Evolutionary conservation across 2,329 filamentous ascomycete genomes (phyloP).

Genomic region (Didymella sp.): DNA sequence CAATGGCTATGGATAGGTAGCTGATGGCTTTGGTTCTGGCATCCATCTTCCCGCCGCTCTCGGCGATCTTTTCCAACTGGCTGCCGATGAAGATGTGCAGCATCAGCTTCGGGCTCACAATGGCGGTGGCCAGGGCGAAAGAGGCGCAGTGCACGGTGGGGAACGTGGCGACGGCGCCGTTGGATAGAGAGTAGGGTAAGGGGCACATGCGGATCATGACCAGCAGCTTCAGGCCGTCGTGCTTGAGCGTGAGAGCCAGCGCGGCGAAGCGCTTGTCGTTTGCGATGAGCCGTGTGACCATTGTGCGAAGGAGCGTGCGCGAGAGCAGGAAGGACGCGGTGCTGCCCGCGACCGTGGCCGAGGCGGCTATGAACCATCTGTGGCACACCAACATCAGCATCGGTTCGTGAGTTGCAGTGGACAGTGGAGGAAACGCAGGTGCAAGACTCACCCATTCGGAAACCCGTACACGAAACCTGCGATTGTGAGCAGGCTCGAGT

Average conservation of each 20-base stretch:
- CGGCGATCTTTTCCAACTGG: constrained; percentile 81
- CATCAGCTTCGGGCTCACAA: constrained; percentile 84
- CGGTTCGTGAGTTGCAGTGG: too few species aligned
- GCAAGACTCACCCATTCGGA: constrained; percentile 68
- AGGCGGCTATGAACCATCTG: constrained; percentile 84
- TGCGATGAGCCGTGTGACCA: constrained; percentile 81
- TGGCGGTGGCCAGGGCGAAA: constrained; percentile 82
- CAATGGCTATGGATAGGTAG: constrained; percentile 79
- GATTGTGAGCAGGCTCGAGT: constrained; percentile 76
- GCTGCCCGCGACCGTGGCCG: constrained; percentile 79
- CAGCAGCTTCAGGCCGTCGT: constrained; percentile 87
- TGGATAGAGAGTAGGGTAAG: constrained; percentile 89
- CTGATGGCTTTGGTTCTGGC: constrained; percentile 78
- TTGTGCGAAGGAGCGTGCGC: constrained; percentile 76
- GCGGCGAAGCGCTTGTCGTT: constrained; percentile 88
- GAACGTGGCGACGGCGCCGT: constrained; percentile 93
- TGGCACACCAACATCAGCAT: background rate
- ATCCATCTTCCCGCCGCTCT: constrained; percentile 84
- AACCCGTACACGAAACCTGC: constrained; percentile 76
- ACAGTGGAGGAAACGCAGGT: too few species aligned
- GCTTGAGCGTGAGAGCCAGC: constrained; percentile 83
- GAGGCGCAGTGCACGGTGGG: constrained; percentile 79
- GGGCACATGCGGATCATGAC: constrained; percentile 93
- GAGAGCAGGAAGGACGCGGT: constrained; percentile 81
- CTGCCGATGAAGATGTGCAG: constrained; percentile 93